Evolutionary conservation across 768 basidiomycete species (phyloP).

Genomic region (Boletus sp.): DNA sequence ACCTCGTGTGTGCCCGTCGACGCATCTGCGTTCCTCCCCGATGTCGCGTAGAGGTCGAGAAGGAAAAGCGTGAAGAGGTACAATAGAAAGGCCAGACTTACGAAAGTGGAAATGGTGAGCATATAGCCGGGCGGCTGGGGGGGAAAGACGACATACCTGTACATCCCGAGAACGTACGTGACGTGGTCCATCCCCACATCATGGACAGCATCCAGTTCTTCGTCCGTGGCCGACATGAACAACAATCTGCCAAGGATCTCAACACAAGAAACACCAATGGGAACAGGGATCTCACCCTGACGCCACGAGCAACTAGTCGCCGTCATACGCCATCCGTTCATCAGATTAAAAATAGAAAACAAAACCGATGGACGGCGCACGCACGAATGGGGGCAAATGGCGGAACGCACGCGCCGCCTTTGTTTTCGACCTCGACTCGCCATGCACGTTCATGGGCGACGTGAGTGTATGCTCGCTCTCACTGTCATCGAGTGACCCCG

Average conservation of each 20-base stretch:
- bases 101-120: not conserved
- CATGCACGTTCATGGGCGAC: constrained; percentile 27
- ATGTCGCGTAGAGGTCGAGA: constrained; percentile 64
- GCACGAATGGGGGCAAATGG: constrained; percentile 85
- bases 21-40: constrained; percentile 53
- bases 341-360: not conserved
- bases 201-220: constrained; percentile 74
- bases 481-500: constrained; percentile 42
- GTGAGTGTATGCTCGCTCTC: constrained; percentile 69
- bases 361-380: constrained; percentile 31
- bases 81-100: constrained; percentile 63
- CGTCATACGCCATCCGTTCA: not conserved
- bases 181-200: constrained; percentile 85
- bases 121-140: not conserved
- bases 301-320: constrained; percentile 59
- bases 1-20: not conserved
- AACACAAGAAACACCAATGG: not conserved
- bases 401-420: constrained; percentile 64
- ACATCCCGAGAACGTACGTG: constrained; percentile 83
- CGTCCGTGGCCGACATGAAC: constrained; percentile 94
- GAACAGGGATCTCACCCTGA: constrained; percentile 52
- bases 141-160: constrained; percentile 51
- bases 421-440: constrained; percentile 24
- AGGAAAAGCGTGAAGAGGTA: constrained; percentile 73
- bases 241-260: constrained; percentile 48